Base-by-base conservation (phyloP, 2,329 filamentous ascomycete species). In the Drechslera avenae region DNA sequence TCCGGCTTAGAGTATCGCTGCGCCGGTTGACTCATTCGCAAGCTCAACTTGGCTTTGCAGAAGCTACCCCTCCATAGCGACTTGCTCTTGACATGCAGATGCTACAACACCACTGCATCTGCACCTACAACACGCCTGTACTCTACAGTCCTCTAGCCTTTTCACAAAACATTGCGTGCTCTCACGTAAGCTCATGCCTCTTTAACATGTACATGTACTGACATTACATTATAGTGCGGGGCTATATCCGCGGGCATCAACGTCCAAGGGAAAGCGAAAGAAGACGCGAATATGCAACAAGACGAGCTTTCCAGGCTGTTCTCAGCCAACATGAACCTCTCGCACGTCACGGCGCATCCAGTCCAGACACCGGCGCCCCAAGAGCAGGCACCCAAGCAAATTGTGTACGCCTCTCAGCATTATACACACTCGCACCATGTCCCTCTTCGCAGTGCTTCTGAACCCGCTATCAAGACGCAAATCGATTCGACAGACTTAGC, bases 281-380 rank as follows among this genome's bases (percentile, higher is more conserved):
- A 69, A 46, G 50, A 65, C 46, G 61, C 59, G 60, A 64, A 59
- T 75, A 85, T 88, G 73, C 82, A 86, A 64, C 86, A 92, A 69
- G 89, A 96, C 58, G 91, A 96, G 62, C 86, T 96, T 30, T 83
- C 87, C n/a, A 79, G 83, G 52, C 85, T 96, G 65, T 91, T 96
- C 73, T 82, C 88, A 43, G 85, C 85, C 61, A 89, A 89, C 70
- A 82, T 95, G 75, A 88, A 81, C 46, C 81, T 94, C 60, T 66
- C 69, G 41, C 64, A 72, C 53, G 37, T 60, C 70, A 63, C 60
- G 63, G 47, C 57, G 54, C 71, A 69, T 52, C 59, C 60, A 32
- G 10, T 44, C 87, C 71, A 87, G 81, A 50, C 53, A 33, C 39
- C 37, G 16, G 35, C 40, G 26, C 36, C 51, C 61, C 45, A 53